Evolutionary conservation across 495 filamentous ascomycete species (phyloP).

Genomic region (Aspergillus indologenus): DNA sequence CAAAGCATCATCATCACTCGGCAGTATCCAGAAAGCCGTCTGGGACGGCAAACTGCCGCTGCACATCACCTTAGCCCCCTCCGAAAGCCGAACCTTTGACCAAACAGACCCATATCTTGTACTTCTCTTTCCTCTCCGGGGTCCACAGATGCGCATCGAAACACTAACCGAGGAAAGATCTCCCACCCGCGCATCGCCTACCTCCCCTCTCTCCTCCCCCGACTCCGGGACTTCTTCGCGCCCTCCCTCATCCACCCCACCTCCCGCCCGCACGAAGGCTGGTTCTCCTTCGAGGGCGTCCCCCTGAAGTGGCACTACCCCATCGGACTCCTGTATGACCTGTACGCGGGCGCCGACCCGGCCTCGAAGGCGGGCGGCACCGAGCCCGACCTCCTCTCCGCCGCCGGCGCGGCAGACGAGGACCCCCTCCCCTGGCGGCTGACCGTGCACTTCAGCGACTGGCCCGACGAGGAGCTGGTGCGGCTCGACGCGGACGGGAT

Average conservation of each 20-base stretch:
- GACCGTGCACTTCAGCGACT: slow-evolving; percentile 74
- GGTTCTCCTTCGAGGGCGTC: slow-evolving; percentile 72
- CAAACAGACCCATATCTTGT: slow-evolving; percentile 55
- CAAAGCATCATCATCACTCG: slow-evolving; percentile 23
- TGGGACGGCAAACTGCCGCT: slow-evolving; percentile 53
- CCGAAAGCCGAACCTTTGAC: slow-evolving; percentile 53
- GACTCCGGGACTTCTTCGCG: slow-evolving; percentile 72
- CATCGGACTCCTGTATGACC: slow-evolving; percentile 82
- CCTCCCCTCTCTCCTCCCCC: slow-evolving; percentile 72
- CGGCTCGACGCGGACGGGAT: slow-evolving; percentile 59
- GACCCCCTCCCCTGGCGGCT: slow-evolving; percentile 73
- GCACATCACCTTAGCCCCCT: slow-evolving; percentile 49
- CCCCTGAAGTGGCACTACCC: slow-evolving; percentile 88
- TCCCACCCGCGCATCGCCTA: slow-evolving; percentile 57
- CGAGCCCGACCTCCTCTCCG: slow-evolving; percentile 8
- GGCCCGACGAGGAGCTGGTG: slow-evolving; percentile 62
- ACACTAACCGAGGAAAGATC: too few species aligned
- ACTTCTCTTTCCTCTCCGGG: too few species aligned
- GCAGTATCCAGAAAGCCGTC: slow-evolving; percentile 43
- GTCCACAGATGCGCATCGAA: too few species aligned
- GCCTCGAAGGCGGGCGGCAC: slow-evolving; percentile 35
- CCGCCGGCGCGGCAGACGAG: slow-evolving; percentile 29
- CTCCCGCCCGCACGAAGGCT: slow-evolving; percentile 56
- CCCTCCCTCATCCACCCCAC: slow-evolving; percentile 65
- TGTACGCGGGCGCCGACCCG: slow-evolving; percentile 69